phyloP scores from a whole-genome alignment of 2,329 filamentous ascomycete genomes.

The Hypoxylon rubiginosum region DNA sequence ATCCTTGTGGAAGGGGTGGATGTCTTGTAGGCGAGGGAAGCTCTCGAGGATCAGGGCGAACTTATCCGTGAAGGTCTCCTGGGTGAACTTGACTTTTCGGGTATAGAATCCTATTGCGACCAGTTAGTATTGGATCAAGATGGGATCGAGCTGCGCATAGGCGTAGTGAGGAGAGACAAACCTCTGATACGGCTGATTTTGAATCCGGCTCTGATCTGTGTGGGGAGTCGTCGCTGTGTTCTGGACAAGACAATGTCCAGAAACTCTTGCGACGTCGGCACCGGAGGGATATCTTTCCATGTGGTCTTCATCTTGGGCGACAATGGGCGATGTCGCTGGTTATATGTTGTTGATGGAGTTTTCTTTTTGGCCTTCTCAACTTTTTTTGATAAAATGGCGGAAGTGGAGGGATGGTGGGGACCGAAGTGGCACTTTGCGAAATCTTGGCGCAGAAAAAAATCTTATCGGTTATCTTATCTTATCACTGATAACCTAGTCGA shows the following conservation, averaged over 20 bases:
- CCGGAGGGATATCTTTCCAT: constrained; percentile 85
- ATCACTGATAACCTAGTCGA: constrained; percentile 18
- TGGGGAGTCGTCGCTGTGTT: constrained; percentile 92
- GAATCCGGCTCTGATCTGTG: constrained; percentile 95
- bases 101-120: constrained; percentile 79
- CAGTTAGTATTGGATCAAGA: constrained; percentile 12
- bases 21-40: constrained; percentile 92
- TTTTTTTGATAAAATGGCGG: constrained; percentile 35
- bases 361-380: constrained; percentile 23
- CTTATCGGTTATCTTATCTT: constrained; percentile 37
- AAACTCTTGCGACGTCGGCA: constrained; percentile 94
- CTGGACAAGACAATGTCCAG: constrained; percentile 96
- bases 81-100: constrained; percentile 97
- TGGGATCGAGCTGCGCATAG: background rate
- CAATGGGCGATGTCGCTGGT: constrained; percentile 32
- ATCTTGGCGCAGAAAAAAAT: constrained; percentile 43
- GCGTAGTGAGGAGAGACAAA: constrained; percentile 39
- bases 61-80: constrained; percentile 97
- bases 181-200: constrained; percentile 92
- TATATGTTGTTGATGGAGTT: constrained; percentile 8
- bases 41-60: constrained; percentile 90
- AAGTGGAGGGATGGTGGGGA: constrained; percentile 33
- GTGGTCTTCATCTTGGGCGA: constrained; percentile 70
- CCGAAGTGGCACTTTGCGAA: constrained; percentile 35
- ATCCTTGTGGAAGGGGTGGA: constrained; percentile 91